Conservation (phyloP, 176 grass and related monocot species). For the Avena atlantica region DNA sequence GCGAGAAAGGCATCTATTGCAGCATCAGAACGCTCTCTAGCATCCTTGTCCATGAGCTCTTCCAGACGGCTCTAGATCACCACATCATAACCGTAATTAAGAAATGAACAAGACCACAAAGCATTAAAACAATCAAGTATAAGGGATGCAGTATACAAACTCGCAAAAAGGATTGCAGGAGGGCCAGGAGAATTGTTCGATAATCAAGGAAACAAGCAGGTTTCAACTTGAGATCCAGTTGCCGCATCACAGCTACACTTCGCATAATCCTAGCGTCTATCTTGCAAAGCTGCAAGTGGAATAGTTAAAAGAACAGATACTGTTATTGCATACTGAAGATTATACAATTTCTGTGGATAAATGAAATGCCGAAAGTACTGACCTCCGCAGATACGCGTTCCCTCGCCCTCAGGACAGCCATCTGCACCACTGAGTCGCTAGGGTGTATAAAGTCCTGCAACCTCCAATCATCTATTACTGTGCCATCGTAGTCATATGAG, state of each 20-base stretch:
- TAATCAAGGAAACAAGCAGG: conserved; percentile 73
- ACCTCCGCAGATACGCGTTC: conserved; percentile 70
- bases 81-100: conserved; percentile 43
- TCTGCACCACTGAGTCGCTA: conserved; percentile 59
- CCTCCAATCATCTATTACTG: conserved; percentile 76
- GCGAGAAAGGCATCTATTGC: conserved; percentile 92
- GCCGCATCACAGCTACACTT: conserved; percentile 55
- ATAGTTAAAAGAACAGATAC: conserved; percentile 27
- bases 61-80: conserved; percentile 73
- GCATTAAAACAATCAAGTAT: conserved; percentile 26
- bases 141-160: conserved; percentile 53
- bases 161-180: conserved; percentile 72
- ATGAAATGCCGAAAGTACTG: conserved; percentile 22
- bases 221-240: conserved; percentile 77
- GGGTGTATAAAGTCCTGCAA: conserved; percentile 63
- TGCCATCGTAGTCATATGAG: conserved; percentile 55
- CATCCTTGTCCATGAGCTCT: conserved; percentile 86
- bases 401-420: conserved; percentile 61
- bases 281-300: conserved; percentile 76
- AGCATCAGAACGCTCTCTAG: conserved; percentile 92
- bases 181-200: conserved; percentile 68
- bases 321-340: conserved; percentile 26
- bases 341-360: conserved; percentile 16
- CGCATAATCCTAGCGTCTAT: conserved; percentile 83
- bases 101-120: conserved; percentile 39